Evolutionary conservation across 208 protist genomes (phyloP), one percentile per base, ranked within the genome.

Genomic region (Trypanosoma scelopori): DNA sequence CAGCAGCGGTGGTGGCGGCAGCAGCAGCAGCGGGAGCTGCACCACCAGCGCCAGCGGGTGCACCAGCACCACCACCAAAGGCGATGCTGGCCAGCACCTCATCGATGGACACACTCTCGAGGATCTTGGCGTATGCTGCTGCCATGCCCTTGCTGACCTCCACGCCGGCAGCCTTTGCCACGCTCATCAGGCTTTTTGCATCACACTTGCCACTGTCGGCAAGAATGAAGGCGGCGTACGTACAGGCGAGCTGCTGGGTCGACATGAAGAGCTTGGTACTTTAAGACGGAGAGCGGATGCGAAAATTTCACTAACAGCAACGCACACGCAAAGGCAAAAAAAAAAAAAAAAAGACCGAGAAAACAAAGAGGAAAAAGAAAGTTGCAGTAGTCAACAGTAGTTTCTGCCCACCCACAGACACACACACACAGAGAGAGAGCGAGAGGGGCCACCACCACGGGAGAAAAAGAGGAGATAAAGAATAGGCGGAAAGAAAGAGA

Each of bases 181-280:
- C 83, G 20, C 78, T 76, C 47, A 62, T 50, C 62, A 95, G 71
- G 55, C 63, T 78, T 48, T 51, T 66, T 32, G 82, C 87, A 49
- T 95, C 92, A 74, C 79, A 77, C 76, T 88, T 87, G 62, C 89
- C 87, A 68, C 84, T 87, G 77, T 97, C 96, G 71, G 84, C 82
- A 42, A 98, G 90, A 76, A 98, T 92, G 55, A 98, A 82, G 57
- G 93, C 85, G 71, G 96, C 89, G 87, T 98, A 98, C 22, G 86
- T 86, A 86, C 95, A 98, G n/a, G 95, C 95, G 55, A 97, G 90
- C 78, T 97, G 93, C 55, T 84, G 71, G 59, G 63, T 90, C 46
- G 65, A 57, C 67, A 71, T 78, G 61, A 37, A 11, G 32, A 37
- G 32, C 32, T 37, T 37, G 32, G 9, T 9, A 37, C 32, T 9